Base-by-base conservation (phyloP, 2,329 filamentous ascomycete genomes). In the Sporothrix protearum region DNA sequence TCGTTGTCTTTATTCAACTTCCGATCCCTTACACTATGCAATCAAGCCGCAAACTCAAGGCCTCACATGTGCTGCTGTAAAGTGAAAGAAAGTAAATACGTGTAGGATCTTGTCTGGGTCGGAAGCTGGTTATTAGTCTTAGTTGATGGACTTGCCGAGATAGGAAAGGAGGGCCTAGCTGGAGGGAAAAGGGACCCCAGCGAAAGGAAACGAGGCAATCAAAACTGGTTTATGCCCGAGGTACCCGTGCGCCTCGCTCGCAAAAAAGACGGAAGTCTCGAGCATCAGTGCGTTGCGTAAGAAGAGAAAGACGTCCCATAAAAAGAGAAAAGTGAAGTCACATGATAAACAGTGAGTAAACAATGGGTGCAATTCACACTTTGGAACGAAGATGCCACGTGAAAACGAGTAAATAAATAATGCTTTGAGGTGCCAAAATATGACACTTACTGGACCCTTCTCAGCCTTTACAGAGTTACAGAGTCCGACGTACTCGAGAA, bases 201-300 rank as follows among this genome's bases (percentile, higher is more conserved):
- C 45, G 22, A 70, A 70, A 70, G 47, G 69, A 70, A 70, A 64
- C 68, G 69, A 70, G 69, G 53, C 57, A 70, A 70, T 70, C 47
- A 70, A 70, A 70, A 70, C 45, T 22, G 42, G 14, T 64, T 70
- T 55, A 70, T 70, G 69, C 69, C 36, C 4, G 19, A 14, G 25
- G 22, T n/a, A 25, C 25, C 68, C 51, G 66, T 68, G 66, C 64
- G 28, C 45, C 16, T 39, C 3, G 14, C 64, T 36, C 30, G 3
- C 12, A n/a, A 39, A 42, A 12, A 36, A 45, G 47, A 49, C 66
- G 57, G 66, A 68, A 42, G 28, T 39, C 14, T 5, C 12, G 8
- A 47, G 39, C 25, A 16, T 28, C 45, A 1, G 10, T n/a, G 16
- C n/a, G n/a, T n/a, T n/a, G n/a, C n/a, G n/a, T n/a, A n/a, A n/a